Percentiles rank a stretch among this genome's conserved stretches.
Conservation (phyloP, 2,329 filamentous ascomycete species). For the Aspergillus quadrilineatus region DNA sequence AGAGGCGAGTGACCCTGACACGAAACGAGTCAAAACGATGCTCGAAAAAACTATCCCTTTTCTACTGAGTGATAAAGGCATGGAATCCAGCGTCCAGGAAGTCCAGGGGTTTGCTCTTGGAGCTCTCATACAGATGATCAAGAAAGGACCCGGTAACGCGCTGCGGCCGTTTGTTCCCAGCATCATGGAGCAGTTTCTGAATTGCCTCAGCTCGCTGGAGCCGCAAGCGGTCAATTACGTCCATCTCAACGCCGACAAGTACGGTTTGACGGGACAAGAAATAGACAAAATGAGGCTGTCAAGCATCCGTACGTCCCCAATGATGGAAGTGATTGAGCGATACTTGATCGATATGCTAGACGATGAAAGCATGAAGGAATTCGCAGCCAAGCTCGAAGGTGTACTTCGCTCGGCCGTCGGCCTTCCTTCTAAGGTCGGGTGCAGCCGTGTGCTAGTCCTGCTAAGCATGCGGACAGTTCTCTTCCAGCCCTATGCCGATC, state of each 20-base stretch:
- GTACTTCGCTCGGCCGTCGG: conserved; percentile 85
- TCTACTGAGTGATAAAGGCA: conserved; percentile 79
- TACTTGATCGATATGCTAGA: conserved; percentile 78
- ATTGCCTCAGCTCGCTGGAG: conserved; percentile 82
- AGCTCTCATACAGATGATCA: conserved; percentile 84
- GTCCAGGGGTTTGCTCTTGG: conserved; percentile 80
- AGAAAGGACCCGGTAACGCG: conserved; percentile 74
- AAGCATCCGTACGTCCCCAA: conserved; percentile 78
- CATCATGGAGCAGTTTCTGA: conserved; percentile 77
- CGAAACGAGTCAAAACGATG: conserved; percentile 72
- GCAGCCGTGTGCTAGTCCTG: conserved; percentile 78
- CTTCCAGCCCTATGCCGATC: conserved; percentile 71
- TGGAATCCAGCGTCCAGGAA: conserved; percentile 85
- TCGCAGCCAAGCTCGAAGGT: conserved; percentile 70
- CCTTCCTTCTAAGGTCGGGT: conserved; percentile 90
- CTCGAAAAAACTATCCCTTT: conserved; percentile 86
- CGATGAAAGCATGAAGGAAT: conserved; percentile 69
- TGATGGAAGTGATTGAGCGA: conserved; percentile 89
- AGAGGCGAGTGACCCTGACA: conserved; percentile 66
- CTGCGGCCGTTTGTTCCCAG: conserved; percentile 77
- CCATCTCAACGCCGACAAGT: conserved; percentile 80
- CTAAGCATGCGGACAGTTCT: conserved; percentile 74
- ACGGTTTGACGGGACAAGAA: conserved; percentile 81
- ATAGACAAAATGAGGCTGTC: conserved; percentile 84
- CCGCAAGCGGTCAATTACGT: conserved; percentile 88